These are phyloP conservation scores for Colletotrichum tabaci DNA, from an alignment of 2,329 filamentous ascomycete genomes.

Conservation along the genomic window DNA sequence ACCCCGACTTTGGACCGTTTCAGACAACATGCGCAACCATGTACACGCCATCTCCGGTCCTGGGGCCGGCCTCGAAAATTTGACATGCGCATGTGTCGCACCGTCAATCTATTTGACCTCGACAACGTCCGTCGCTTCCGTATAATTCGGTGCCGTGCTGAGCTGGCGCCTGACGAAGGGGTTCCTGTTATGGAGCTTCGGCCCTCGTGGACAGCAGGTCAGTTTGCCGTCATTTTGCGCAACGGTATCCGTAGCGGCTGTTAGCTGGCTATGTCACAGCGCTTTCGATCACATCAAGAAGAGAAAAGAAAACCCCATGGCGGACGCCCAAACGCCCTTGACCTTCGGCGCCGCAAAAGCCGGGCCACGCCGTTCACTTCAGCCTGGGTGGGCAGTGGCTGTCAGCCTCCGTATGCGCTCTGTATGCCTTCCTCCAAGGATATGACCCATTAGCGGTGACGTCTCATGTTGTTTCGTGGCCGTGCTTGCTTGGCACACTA, in stretches of 20 bases:
- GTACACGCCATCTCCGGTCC: background rate
- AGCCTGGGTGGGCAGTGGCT: background rate
- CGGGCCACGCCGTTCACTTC: constrained; percentile 5
- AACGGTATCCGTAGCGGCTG: background rate
- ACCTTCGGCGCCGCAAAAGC: background rate
- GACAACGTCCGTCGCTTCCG: background rate
- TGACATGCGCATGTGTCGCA: constrained; percentile 10
- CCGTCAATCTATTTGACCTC: constrained; percentile 17
- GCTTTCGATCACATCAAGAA: background rate
- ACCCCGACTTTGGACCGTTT: constrained; percentile 12
- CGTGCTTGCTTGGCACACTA: constrained; percentile 16
- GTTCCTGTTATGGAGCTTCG: constrained; percentile 20
- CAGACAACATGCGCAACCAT: background rate
- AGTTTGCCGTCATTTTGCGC: constrained; percentile 25
- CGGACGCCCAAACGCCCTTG: background rate
- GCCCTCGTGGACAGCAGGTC: constrained; percentile 35
- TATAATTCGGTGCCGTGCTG: constrained; percentile 7
- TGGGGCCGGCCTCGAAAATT: constrained; percentile 7
- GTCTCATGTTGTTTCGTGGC: constrained; percentile 14
- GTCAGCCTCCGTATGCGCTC: background rate
- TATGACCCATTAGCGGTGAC: constrained; percentile 33
- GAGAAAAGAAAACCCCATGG: background rate
- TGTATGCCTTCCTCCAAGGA: constrained; percentile 6
- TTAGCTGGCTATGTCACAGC: background rate
- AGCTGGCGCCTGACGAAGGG: constrained; percentile 13